Base-by-base conservation (phyloP, 306 rosid species). In the Rosa chinensis region DNA sequence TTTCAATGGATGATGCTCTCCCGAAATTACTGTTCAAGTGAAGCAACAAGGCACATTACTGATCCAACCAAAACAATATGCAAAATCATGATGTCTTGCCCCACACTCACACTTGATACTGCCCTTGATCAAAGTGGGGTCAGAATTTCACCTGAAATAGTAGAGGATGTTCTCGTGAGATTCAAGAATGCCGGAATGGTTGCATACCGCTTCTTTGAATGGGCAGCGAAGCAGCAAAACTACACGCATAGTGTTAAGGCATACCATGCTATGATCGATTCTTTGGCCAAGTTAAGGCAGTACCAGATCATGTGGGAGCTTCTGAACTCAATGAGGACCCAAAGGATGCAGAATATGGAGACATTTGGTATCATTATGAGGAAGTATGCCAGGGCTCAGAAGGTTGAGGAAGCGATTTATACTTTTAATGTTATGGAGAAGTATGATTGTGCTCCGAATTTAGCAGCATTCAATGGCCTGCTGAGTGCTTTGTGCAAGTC, bases 321-420 rank as follows among this genome's bases (percentile, higher is more conserved):
- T 72, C 95, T 92, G 78, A 90, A 81, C 74, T 62, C 63, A 7
- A 92, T 92, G 99, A 92, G 87, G 86, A 86, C 83, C 40, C 88
- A 87, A 68, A 84, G 83, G 70, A 82, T 84, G 85, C 84, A 91
- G 40, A 94, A 92, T 82, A 83, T 92, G 75, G 99, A 94, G 79
- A 92, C 99, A n/a, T 92, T 94, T 74, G 87, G 95, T 75, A 88
- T 92, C 42, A 86, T 94, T 45, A 94, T 94, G 97, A 79, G 93
- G 56, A 94, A 91, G 80, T 94, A 94, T 83, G 90, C 95, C 52
- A 77, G 97, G 80, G 91, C 97, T 47, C 90, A 83, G 73, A 92
- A 92, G 89, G 87, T 94, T 18, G 95, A 89, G 49, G 97, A 92
- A 79, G 90, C 97, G 43, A 73, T 91, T 74, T 94, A 91, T 83